Conservation (phyloP, 306 rosid genomes). For the Sicyos baderoa region DNA sequence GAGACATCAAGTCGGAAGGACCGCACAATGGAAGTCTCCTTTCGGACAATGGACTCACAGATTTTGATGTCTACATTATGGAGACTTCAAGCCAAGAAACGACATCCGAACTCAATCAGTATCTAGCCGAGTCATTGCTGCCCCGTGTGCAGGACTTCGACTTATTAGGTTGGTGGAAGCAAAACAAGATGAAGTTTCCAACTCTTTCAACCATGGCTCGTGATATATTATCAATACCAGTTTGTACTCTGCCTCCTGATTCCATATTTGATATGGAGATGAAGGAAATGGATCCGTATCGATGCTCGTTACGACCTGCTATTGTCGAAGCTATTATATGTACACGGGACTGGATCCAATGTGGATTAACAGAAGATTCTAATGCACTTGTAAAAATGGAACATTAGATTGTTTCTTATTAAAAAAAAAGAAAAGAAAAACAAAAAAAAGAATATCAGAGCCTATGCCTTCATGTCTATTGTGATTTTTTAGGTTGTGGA, state of each 20-base stretch:
- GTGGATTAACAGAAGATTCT: slow-evolving; percentile 21
- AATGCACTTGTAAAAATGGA: slow-evolving; percentile 20
- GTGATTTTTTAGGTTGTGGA: no score
- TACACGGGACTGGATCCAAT: slow-evolving; percentile 26
- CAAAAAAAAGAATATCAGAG: no score
- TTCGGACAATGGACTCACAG: slow-evolving; percentile 68
- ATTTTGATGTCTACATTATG: slow-evolving; percentile 86
- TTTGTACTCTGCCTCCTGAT: slow-evolving; percentile 16
- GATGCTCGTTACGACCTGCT: slow-evolving; percentile 6
- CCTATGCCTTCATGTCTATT: no score
- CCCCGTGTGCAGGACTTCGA: slow-evolving; percentile 49
- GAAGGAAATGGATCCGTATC: slow-evolving; percentile 8
- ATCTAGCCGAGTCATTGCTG: slow-evolving; percentile 68
- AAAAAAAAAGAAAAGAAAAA: no score
- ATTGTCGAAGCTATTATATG: slow-evolving; percentile 19
- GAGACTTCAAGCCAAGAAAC: slow-evolving; percentile 73
- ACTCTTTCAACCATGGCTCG: slow-evolving; percentile 24
- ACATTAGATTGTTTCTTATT: no score
- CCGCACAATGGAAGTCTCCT: slow-evolving; percentile 13
- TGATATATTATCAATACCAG: slow-evolving; percentile 18
- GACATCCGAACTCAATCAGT: slow-evolving; percentile 82
- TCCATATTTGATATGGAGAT: slow-evolving; percentile 18
- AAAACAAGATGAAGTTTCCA: slow-evolving; percentile 17
- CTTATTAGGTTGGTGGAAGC: slow-evolving; percentile 24
- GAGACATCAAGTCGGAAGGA: slow-evolving; percentile 35